These are phyloP conservation scores for Pythium phragmiticola DNA, from an alignment of 352 stramenopile species.

Conservation along the genomic window DNA sequence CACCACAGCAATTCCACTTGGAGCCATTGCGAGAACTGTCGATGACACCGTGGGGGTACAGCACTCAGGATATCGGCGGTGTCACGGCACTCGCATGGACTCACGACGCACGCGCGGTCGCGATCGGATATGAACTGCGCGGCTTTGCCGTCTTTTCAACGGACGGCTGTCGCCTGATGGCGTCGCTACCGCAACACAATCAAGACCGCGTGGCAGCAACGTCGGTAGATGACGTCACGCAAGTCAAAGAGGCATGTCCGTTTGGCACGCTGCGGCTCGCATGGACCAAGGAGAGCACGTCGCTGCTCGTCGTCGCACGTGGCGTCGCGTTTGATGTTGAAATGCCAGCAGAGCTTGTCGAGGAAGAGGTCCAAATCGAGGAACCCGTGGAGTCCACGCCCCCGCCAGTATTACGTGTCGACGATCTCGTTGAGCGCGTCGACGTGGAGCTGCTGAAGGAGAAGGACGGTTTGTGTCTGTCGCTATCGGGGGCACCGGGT, in stretches of 20 bases:
- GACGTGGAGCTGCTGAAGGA: slow-evolving; percentile 57
- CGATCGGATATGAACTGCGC: slow-evolving; percentile 65
- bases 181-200: slow-evolving; percentile 76
- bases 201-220: slow-evolving; percentile 40
- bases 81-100: slow-evolving; percentile 74
- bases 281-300: slow-evolving; percentile 66
- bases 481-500: slow-evolving; percentile 64
- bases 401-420: not conserved
- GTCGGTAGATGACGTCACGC: slow-evolving; percentile 9
- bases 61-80: slow-evolving; percentile 43
- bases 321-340: slow-evolving; percentile 43
- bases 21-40: slow-evolving; percentile 62
- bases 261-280: slow-evolving; percentile 55
- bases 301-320: slow-evolving; percentile 58
- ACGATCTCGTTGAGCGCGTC: slow-evolving; percentile 46
- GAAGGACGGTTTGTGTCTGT: slow-evolving; percentile 73
- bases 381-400: slow-evolving; percentile 14
- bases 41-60: slow-evolving; percentile 66
- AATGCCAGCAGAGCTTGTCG: slow-evolving; percentile 17
- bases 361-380: not conserved
- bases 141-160: slow-evolving; percentile 79
- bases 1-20: slow-evolving; percentile 34
- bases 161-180: slow-evolving; percentile 82
- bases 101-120: slow-evolving; percentile 53
- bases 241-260: slow-evolving; percentile 54